Percentiles rank a stretch among this genome's conserved stretches.
Evolutionary conservation across 805 yeast genomes (phyloP).

Genomic region (Yarrowia hollandica): DNA sequence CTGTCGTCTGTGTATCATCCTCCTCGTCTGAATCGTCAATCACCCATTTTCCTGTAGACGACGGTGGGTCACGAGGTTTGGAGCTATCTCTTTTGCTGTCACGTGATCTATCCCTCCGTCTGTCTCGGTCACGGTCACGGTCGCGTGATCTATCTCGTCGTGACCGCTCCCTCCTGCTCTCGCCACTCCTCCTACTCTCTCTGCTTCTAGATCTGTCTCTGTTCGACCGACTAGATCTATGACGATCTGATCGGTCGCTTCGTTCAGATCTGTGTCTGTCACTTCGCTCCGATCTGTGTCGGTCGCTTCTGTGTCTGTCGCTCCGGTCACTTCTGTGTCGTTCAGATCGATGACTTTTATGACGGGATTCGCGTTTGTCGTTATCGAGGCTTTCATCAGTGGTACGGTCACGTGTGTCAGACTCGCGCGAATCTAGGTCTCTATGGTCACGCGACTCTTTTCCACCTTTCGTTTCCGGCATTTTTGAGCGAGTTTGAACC

Average conservation of each 20-base stretch:
- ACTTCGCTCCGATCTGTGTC: not conserved
- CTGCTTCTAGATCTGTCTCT: conserved; percentile 4
- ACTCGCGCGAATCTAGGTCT: too few species aligned
- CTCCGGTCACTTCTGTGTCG: not conserved
- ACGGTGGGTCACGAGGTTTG: not conserved
- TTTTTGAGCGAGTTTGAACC: too few species aligned
- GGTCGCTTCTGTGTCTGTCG: not conserved
- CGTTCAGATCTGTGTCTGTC: not conserved
- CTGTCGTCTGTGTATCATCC: not conserved
- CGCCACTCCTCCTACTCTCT: not conserved
- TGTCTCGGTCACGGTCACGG: too few species aligned
- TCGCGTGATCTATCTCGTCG: too few species aligned
- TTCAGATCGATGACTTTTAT: too few species aligned
- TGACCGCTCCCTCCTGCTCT: too few species aligned
- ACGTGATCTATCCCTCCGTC: not conserved
- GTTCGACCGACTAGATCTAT: not conserved
- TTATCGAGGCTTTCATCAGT: too few species aligned
- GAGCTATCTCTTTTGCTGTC: not conserved
- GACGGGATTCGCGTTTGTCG: not conserved
- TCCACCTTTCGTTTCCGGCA: not conserved
- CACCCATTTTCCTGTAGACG: conserved; percentile 6
- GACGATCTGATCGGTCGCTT: not conserved
- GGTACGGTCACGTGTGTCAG: too few species aligned
- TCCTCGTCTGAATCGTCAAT: conserved; percentile 2
- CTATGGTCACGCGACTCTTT: not conserved